Conservation (phyloP, 129 eudicot species). For the Flaveria sonorensis region DNA sequence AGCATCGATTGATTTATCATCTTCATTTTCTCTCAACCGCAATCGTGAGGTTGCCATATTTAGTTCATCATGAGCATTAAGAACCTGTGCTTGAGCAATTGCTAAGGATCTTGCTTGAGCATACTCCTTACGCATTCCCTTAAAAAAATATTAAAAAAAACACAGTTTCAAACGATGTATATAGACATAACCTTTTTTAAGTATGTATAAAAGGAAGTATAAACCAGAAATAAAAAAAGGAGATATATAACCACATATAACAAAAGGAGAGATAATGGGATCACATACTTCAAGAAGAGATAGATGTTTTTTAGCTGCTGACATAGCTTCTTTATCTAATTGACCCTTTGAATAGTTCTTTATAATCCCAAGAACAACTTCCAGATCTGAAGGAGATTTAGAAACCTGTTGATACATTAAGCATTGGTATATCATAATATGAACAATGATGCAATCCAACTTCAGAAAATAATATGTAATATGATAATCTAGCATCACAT, state of each 20-base stretch:
- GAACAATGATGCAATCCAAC: constrained; percentile 12
- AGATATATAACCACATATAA: constrained; percentile 11
- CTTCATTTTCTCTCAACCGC: constrained; percentile 68
- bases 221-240: not conserved
- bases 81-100: constrained; percentile 86
- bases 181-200: not conserved
- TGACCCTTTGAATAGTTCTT: constrained; percentile 65
- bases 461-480: constrained; percentile 16
- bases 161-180: not conserved
- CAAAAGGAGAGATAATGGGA: constrained; percentile 6
- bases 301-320: constrained; percentile 70
- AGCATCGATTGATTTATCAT: constrained; percentile 80
- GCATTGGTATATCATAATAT: constrained; percentile 12
- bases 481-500: constrained; percentile 20
- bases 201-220: constrained; percentile 13
- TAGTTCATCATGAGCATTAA: constrained; percentile 96
- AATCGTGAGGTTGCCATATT: constrained; percentile 95
- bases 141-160: not conserved
- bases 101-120: constrained; percentile 84
- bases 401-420: constrained; percentile 61
- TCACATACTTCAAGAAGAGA: constrained; percentile 75
- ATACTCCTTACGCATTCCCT: constrained; percentile 96
- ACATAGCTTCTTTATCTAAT: constrained; percentile 56
- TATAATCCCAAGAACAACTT: constrained; percentile 75
- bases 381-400: constrained; percentile 89